A percentile compares a stretch with the other conserved stretches of the same genome.
These are phyloP conservation scores for Fraxinus ornus DNA, from an alignment of 305 asterid species.

Conservation along the genomic window DNA sequence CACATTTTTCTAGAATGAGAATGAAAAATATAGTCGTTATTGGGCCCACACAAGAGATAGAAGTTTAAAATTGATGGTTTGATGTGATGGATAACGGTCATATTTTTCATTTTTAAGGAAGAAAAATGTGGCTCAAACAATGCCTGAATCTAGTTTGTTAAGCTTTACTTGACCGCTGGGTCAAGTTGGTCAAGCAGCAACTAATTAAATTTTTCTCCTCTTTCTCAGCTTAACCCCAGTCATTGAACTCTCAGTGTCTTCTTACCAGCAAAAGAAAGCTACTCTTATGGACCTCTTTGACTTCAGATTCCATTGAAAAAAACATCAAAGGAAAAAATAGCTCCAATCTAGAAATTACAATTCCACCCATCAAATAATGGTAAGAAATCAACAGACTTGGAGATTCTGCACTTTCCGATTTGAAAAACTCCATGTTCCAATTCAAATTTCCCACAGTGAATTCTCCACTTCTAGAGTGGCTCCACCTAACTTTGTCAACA, in stretches of 20 bases:
- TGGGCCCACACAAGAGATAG: too few relatives aligned
- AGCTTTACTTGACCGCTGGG: neutral
- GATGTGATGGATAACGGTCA: too few relatives aligned
- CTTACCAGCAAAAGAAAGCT: neutral
- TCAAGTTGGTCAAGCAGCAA: neutral
- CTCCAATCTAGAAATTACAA: neutral
- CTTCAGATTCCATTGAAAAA: neutral
- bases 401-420: neutral
- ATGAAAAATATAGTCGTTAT: too few relatives aligned
- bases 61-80: too few relatives aligned
- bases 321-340: neutral
- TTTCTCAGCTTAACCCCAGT: neutral
- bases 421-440: neutral
- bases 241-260: neutral
- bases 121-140: too few relatives aligned
- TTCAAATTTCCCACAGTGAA: neutral
- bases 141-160: neutral
- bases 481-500: neutral
- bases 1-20: too few relatives aligned
- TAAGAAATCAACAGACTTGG: neutral
- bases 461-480: neutral
- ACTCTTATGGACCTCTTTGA: neutral
- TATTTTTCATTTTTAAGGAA: too few relatives aligned
- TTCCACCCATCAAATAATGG: neutral
- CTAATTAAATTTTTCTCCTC: neutral